Evolutionary conservation across 2,329 filamentous ascomycete species (phyloP).

Genomic region (Talaromyces marneffei): DNA sequence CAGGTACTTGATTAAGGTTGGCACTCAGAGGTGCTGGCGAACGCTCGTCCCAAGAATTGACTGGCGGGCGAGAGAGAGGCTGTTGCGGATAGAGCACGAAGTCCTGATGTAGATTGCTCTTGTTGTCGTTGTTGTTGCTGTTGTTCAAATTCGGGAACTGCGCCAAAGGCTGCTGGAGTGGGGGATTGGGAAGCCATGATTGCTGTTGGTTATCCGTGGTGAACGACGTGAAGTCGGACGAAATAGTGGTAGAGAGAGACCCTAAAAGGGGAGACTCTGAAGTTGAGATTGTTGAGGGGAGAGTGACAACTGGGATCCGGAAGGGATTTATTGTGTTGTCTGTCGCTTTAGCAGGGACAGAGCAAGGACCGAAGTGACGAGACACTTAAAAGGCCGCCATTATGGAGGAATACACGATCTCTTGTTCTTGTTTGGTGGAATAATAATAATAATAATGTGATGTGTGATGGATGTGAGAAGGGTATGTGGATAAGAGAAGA

Average conservation of each 20-base stretch:
- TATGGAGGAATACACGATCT: constrained; percentile 9
- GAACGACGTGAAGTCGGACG: constrained; percentile 44
- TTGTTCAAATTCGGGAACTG: constrained; percentile 28
- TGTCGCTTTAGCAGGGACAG: constrained; percentile 36
- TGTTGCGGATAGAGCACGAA: constrained; percentile 40
- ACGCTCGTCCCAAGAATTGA: constrained; percentile 31
- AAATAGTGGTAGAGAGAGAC: constrained; percentile 33
- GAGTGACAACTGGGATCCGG: constrained; percentile 25
- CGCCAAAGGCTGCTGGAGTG: constrained; percentile 39
- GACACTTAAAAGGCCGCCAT: constrained; percentile 39
- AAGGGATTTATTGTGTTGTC: constrained; percentile 37
- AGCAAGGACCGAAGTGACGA: constrained; percentile 17
- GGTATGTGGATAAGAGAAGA: constrained; percentile 16
- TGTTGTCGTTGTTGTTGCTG: constrained; percentile 20
- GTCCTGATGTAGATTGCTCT: constrained; percentile 31
- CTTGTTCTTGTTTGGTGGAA: not conserved
- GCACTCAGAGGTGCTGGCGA: constrained; percentile 31
- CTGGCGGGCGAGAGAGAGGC: constrained; percentile 26
- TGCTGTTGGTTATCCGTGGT: constrained; percentile 45
- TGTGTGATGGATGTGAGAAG: constrained; percentile 4
- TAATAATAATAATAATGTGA: not conserved
- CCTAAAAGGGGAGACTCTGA: constrained; percentile 42
- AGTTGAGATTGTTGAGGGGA: constrained; percentile 24
- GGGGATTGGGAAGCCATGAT: constrained; percentile 44
- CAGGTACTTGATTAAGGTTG: constrained; percentile 31